phyloP scores from a whole-genome alignment of 768 basidiomycete species.

The Lentinus tigrinus region DNA sequence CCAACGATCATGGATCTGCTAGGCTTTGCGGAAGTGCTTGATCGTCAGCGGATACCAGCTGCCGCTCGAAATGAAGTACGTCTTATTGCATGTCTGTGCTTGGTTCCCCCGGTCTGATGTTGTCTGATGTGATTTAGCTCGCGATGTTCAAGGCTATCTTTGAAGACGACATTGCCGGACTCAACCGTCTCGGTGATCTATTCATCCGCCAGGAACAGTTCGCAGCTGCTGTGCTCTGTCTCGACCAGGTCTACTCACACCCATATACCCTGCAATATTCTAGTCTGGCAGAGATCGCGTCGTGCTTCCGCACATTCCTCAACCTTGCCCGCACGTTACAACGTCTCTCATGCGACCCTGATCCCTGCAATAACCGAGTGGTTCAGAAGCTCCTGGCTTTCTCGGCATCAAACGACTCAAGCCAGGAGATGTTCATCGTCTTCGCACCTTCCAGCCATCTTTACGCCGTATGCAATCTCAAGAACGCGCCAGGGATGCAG shows the following conservation, averaged over 20 bases:
- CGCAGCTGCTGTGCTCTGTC: constrained; percentile 40
- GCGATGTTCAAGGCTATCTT: constrained; percentile 36
- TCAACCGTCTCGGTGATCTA: constrained; percentile 32
- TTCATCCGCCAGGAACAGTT: constrained; percentile 26
- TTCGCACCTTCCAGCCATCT: constrained; percentile 27
- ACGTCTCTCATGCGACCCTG: constrained; percentile 25
- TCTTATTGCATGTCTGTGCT: background rate
- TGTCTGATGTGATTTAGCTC: constrained; percentile 16
- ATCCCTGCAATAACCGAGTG: constrained; percentile 25
- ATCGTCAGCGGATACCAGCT: too few relatives aligned
- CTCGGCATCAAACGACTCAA: constrained; percentile 13
- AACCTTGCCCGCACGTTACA: constrained; percentile 34
- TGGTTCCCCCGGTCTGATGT: background rate
- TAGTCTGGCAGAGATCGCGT: constrained; percentile 27
- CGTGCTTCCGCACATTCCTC: constrained; percentile 34
- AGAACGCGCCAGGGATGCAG: background rate
- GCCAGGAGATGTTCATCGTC: constrained; percentile 28
- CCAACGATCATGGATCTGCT: background rate
- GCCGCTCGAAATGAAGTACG: background rate
- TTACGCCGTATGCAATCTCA: background rate
- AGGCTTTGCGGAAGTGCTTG: constrained; percentile 13
- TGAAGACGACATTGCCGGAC: constrained; percentile 19
- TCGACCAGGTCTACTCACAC: constrained; percentile 40
- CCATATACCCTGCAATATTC: constrained; percentile 27
- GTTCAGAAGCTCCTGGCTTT: constrained; percentile 39